Percentiles rank a stretch among this genome's conserved stretches.
Conservation (phyloP, 1,284 basidiomycete genomes). For the Cystobasidium slooffiae region DNA sequence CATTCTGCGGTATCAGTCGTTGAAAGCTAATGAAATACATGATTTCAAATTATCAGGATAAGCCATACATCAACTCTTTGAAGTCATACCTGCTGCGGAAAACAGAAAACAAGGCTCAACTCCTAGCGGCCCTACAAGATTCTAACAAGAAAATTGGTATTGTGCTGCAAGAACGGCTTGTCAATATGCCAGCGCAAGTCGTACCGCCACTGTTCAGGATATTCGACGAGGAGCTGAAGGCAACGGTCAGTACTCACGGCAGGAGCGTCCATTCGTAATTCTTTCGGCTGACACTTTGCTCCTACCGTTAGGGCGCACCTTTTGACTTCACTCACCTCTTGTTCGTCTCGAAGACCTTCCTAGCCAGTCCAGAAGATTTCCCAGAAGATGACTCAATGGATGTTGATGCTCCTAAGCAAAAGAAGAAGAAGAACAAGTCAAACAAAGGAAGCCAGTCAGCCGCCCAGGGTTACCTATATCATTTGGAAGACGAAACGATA, state of each 20-base stretch:
- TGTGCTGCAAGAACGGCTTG: slow-evolving; percentile 78
- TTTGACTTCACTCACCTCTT: slow-evolving; percentile 73
- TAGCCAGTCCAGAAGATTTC: slow-evolving; percentile 48
- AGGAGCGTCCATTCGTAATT: background rate
- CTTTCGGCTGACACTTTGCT: background rate
- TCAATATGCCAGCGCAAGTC: slow-evolving; percentile 91
- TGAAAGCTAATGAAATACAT: background rate
- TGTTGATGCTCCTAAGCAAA: slow-evolving; percentile 61
- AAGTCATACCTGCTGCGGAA: slow-evolving; percentile 70
- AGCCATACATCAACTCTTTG: slow-evolving; percentile 72
- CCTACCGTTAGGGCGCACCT: slow-evolving; percentile 64
- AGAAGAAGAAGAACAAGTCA: slow-evolving; percentile 57
- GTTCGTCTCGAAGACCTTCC: slow-evolving; percentile 75
- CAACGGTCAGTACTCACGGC: slow-evolving; percentile 64
- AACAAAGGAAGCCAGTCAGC: slow-evolving; percentile 54
- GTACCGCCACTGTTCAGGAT: slow-evolving; percentile 87
- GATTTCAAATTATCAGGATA: slow-evolving; percentile 62
- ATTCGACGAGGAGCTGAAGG: slow-evolving; percentile 77
- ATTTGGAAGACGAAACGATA: slow-evolving; percentile 81
- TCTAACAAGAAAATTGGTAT: slow-evolving; percentile 68
- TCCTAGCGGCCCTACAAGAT: slow-evolving; percentile 10
- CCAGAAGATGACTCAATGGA: slow-evolving; percentile 49
- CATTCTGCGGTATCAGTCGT: too few relatives aligned
- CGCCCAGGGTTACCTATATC: slow-evolving; percentile 68
- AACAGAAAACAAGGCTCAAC: slow-evolving; percentile 10